Conservation (phyloP, 768 basidiomycete species). For the Pleurotus tuber-regium region DNA sequence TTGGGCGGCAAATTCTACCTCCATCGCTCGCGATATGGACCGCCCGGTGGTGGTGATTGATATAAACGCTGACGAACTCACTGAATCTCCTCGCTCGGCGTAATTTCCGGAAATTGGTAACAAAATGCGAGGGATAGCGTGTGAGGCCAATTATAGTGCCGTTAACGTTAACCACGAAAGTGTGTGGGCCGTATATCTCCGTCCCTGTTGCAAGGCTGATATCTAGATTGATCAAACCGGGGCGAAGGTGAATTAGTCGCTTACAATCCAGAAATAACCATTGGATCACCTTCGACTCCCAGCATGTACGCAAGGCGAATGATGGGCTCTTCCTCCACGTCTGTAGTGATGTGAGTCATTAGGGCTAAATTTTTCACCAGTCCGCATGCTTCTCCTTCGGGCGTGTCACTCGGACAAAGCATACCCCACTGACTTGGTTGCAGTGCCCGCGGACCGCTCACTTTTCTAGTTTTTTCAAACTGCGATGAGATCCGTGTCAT, state of each 20-base stretch:
- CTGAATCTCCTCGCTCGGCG: constrained; percentile 89
- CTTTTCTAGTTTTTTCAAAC: constrained; percentile 99
- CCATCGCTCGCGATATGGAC: constrained; percentile 98
- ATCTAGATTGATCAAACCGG: constrained; percentile 48
- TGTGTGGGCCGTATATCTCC: constrained; percentile 92
- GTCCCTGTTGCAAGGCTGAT: constrained; percentile 89
- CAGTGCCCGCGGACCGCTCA: constrained; percentile 93
- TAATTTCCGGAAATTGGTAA: constrained; percentile 86
- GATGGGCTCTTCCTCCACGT: constrained; percentile 95
- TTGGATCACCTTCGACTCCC: constrained; percentile 85
- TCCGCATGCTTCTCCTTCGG: constrained; percentile 99
- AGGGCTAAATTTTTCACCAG: constrained; percentile 97
- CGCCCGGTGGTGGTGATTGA: constrained; percentile 91
- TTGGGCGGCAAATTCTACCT: constrained; percentile 95
- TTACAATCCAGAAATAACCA: not conserved
- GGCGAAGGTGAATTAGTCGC: constrained; percentile 13
- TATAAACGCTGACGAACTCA: constrained; percentile 96
- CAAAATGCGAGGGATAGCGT: constrained; percentile 80
- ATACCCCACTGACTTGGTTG: constrained; percentile 99
- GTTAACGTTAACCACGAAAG: constrained; percentile 96
- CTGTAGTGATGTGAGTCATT: constrained; percentile 99
- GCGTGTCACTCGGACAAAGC: constrained; percentile 96
- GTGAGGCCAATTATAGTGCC: constrained; percentile 95
- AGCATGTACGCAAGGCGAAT: constrained; percentile 87
- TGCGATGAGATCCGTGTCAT: constrained; percentile 99